Percentiles rank a stretch among this genome's conserved stretches.
These are phyloP conservation scores for Neoascochyta sp. DNA, from an alignment of 2,329 filamentous ascomycete genomes.

Conservation along the genomic window DNA sequence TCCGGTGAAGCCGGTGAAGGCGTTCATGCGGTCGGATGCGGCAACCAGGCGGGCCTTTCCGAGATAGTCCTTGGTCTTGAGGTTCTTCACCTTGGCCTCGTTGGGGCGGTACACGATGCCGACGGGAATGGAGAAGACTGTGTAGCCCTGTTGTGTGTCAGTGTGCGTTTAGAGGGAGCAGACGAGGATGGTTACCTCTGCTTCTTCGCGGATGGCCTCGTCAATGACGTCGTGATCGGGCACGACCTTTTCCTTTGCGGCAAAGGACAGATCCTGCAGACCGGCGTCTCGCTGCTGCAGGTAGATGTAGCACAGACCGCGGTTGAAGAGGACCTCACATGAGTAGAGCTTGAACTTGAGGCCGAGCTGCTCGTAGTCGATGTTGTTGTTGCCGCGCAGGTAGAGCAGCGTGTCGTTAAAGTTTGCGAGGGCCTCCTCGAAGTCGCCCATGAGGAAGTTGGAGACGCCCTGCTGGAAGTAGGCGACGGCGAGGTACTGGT, in stretches of 20 bases:
- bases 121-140: constrained; percentile 96
- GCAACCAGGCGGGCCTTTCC: constrained; percentile 94
- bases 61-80: constrained; percentile 96
- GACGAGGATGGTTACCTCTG: constrained; percentile 62
- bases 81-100: constrained; percentile 95
- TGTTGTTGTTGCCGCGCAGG: constrained; percentile 90
- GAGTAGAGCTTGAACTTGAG: constrained; percentile 95
- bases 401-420: constrained; percentile 98
- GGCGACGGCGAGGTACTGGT: constrained; percentile 93
- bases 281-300: constrained; percentile 86
- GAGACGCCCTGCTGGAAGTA: constrained; percentile 99
- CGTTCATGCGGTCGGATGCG: constrained; percentile 74
- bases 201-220: constrained; percentile 88
- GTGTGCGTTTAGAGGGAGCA: constrained; percentile 1
- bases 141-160: constrained; percentile 69
- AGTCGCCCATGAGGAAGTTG: constrained; percentile 94
- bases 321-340: constrained; percentile 96
- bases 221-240: constrained; percentile 97
- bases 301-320: constrained; percentile 95
- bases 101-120: constrained; percentile 94
- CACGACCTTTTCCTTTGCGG: constrained; percentile 92
- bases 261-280: constrained; percentile 85
- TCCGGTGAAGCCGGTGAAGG: constrained; percentile 76
- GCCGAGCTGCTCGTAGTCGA: constrained; percentile 95
- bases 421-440: constrained; percentile 93